Base-by-base conservation (phyloP, 371 early-diverging fungal genomes). In the Mortierella sp. region DNA sequence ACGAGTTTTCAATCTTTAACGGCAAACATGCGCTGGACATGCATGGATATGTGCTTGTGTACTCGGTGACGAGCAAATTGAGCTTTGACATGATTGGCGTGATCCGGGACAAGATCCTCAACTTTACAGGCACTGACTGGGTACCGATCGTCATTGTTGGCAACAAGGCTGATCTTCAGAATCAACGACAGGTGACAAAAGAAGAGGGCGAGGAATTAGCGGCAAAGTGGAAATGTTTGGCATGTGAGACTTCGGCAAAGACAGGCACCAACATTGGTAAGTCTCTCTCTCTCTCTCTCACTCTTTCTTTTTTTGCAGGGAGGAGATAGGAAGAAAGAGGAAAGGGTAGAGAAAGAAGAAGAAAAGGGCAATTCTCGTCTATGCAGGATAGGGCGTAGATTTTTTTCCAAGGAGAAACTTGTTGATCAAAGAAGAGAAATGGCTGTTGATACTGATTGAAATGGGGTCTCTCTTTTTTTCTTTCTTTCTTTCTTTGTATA, bases 1-100 rank as follows among this genome's bases (percentile, higher is more conserved):
- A 98, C 84, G 99, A 98, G 84, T 95, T 92, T 66, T 96, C 97
- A 37, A 93, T 97, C 64, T 84, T 98, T 64, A 94, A 93, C 64
- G 90, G 94, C 12, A 93, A 92, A 47, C 96, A 96, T 79, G 94
- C 95, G 7, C 87, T 96, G 2, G 94, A 96, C 29, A 93, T 96
- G 60, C 96, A 98, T 81, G 97, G 96, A 6, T 97, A 96, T 76
- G 92, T 97, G 28, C 86, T 98, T 14, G 96, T 94, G n/a, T 98
- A 97, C 80, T 96, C 97, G 1, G 93, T 98, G 46, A 89, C 94
- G 29, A 93, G 93, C 56, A 86, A 90, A 51, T 86, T 91, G 30
- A 94, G 95, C 66, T 94, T 96, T 75, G 97, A 97, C 60, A 94
- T 97, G 89, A 88, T 92, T 69, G 87, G 90, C 69, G 89, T 95